Evolutionary conservation across 306 rosid genomes (phyloP).

Genomic region (Pyrus communis): DNA sequence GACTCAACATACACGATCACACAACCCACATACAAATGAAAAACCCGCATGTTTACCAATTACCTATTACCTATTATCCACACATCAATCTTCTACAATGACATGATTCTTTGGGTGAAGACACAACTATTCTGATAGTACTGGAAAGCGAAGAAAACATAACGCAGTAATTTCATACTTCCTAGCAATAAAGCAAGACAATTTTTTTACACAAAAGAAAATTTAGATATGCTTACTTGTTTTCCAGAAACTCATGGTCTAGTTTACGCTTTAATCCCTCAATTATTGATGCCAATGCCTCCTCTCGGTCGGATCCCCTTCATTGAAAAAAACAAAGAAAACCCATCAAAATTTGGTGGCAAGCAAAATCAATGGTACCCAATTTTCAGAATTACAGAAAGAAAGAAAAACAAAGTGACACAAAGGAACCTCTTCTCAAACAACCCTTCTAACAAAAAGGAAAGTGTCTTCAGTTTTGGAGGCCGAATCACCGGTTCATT

Average conservation of each 20-base stretch:
- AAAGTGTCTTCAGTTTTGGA: neutral
- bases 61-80: too few relatives aligned
- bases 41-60: too few relatives aligned
- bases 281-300: constrained; percentile 9
- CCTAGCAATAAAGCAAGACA: neutral
- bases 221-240: constrained; percentile 10
- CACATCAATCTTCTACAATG: too few relatives aligned
- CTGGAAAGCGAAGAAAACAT: too few relatives aligned
- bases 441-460: neutral
- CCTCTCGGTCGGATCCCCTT: constrained; percentile 23
- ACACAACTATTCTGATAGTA: too few relatives aligned
- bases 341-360: neutral
- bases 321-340: constrained; percentile 1
- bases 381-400: neutral
- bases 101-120: too few relatives aligned
- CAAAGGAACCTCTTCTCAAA: constrained; percentile 1
- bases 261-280: neutral
- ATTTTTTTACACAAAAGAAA: neutral
- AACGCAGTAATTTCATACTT: neutral
- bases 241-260: constrained; percentile 1
- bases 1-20: too few relatives aligned
- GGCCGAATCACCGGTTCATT: neutral
- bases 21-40: too few relatives aligned
- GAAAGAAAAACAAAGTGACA: neutral
- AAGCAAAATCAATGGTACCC: neutral